Evolutionary conservation across 176 grass and related monocot genomes (phyloP), one percentile per base, ranked within the genome.

Genomic region (Microstegium vimineum): DNA sequence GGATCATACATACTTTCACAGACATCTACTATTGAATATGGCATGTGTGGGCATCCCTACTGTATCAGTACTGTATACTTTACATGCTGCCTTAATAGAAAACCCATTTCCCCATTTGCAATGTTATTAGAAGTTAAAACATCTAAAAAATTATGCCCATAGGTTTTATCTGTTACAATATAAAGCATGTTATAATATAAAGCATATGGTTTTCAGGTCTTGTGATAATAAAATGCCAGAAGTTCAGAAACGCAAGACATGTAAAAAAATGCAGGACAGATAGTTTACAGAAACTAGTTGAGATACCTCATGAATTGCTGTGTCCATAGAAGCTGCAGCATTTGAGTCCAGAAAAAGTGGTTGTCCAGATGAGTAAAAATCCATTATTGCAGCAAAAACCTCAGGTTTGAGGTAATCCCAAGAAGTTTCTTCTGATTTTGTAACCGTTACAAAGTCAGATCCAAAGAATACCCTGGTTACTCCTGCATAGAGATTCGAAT

Each of bases 391-490:
- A 28, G 91, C 96, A 80, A 95, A 99, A 66, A 99, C 74, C 81
- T 94, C 91, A 82, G 93, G 93, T 10, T 95, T 99, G 63, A 99
- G 84, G 82, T 84, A 92, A 75, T 99, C 96, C 96, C 96, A 99
- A 60, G 96, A 94, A 71, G 87, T 70, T 82, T 99, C 91, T 30
- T 99, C 93, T 63, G 93, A 94, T 76, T 99, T 99, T 62, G 93
- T 99, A 52, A 99, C 91, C 73, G 96, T 99, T 38, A 99, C 80
- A 88, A 99, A 99, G 87, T 99, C 96, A 37, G 93, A 91, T 76
- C 90, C 93, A 40, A 91, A 99, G 81, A 95, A 99, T 46, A 99
- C 91, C 66, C 96, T 99, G 38, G 89, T 93, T 61, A 99, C 87
- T 51, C 96, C 96, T 99, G 87, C 79, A 81, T 35, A 71, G 31